Percentiles rank a stretch among this genome's conserved stretches.
These are phyloP conservation scores for Thraustochytrium sp. DNA, from an alignment of 352 stramenopile species.

Conservation along the genomic window DNA sequence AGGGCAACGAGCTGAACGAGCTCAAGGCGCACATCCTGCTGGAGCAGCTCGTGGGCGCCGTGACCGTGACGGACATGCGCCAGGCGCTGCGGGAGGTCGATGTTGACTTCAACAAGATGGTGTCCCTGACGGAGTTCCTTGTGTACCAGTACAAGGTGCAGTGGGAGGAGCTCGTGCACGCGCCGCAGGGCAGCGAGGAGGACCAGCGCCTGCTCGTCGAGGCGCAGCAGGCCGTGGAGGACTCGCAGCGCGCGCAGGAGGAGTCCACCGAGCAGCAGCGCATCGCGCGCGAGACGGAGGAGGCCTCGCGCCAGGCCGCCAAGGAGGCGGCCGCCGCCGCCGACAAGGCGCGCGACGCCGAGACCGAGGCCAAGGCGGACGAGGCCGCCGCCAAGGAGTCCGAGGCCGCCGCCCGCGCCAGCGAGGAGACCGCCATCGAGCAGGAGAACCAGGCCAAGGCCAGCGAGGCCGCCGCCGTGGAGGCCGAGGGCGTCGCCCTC, in stretches of 20 bases:
- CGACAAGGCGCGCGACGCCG: background rate
- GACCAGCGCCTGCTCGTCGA: background rate
- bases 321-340: conserved; percentile 32
- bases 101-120: conserved; percentile 54
- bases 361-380: background rate
- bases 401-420: background rate
- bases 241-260: conserved; percentile 31
- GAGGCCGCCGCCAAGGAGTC: background rate
- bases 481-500: background rate
- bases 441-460: conserved; percentile 42
- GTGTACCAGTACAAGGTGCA: conserved; percentile 52
- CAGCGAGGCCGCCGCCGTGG: conserved; percentile 6
- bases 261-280: conserved; percentile 42
- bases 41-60: conserved; percentile 38
- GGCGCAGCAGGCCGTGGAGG: conserved; percentile 11
- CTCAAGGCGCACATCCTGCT: conserved; percentile 47
- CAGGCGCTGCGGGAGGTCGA: conserved; percentile 47
- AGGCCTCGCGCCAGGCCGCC: conserved; percentile 8
- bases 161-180: conserved; percentile 49
- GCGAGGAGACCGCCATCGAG: conserved; percentile 39
- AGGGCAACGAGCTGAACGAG: conserved; percentile 48
- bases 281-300: conserved; percentile 5
- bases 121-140: conserved; percentile 52
- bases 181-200: conserved; percentile 20
- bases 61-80: conserved; percentile 53